Base-by-base conservation (phyloP, 805 yeast species). In the Scheffersomyces lignosus region DNA sequence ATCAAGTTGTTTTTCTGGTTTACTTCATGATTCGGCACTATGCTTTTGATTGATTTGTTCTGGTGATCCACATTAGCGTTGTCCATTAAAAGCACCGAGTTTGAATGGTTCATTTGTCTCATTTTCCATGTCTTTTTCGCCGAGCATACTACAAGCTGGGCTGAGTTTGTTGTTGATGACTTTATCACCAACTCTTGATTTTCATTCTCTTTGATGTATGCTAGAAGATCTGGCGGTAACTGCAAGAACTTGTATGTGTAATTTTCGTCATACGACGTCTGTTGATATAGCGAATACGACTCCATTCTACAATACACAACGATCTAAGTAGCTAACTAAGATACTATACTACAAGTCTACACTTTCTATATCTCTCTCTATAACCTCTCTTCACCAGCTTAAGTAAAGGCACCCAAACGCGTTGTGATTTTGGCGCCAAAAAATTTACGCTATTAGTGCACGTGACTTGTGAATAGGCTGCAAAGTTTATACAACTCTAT, bases 81-180 rank as follows among this genome's bases (percentile, higher is more conserved):
- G 27, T 46, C 46, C 54, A 78, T 54, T 15, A 89, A 43, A 47
- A 88, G 56, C n/a, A 86, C 81, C 4, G 91, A 76, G 57, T 91
- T 89, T 5, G 96, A 85, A 58, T 91, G 97, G 54, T 87, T 87
- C 66, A 85, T 82, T 51, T 84, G 90, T 35, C 87, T 71, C 13
- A 89, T 49, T 30, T 70, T 66, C 76, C 78, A 89, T 0, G 95
- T 84, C 34, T 68, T 58, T 18, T 61, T 45, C 3, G 61, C 47
- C 1, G 91, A 76, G 40, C 90, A 83, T 12, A 88, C 56, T 20
- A 78, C 87, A 6, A 86, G 75, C 29, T 71, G 73, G 8, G 33
- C 20, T 13, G 25, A 16, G 14, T 31, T 34, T 7, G 37, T 39
- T 7, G 34, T 15, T 3, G 71, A 48, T 4, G 78, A 55, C 43